These are phyloP conservation scores for Alternaria arbusti DNA, from an alignment of 2,329 filamentous ascomycete species.

Conservation along the genomic window DNA sequence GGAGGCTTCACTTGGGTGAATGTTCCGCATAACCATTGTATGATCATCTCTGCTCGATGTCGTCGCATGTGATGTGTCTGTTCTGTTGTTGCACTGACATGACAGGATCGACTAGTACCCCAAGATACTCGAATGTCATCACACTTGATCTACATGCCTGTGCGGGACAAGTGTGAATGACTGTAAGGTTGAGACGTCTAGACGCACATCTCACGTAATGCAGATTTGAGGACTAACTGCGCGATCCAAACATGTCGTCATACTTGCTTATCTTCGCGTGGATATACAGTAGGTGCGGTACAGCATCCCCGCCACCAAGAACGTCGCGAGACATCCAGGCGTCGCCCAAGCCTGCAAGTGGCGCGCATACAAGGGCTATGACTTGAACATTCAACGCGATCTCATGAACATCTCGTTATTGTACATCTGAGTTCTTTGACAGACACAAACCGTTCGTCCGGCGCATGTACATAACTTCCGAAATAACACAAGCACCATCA, in stretches of 20 bases:
- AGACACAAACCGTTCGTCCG: neutral
- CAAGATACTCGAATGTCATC: neutral
- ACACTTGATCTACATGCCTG: constrained; percentile 2
- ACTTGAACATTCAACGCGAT: neutral
- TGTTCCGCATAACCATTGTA: constrained; percentile 64
- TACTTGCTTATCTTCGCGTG: neutral
- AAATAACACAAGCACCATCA: neutral
- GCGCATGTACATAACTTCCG: too few species aligned
- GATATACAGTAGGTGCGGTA: neutral
- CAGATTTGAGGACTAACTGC: neutral
- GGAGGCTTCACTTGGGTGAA: constrained; percentile 66
- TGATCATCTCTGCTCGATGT: constrained; percentile 46
- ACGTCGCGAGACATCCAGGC: neutral
- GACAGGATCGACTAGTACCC: neutral
- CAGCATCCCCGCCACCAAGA: neutral
- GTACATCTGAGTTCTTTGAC: neutral
- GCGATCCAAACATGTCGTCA: neutral
- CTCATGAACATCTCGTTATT: neutral
- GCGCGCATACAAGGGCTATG: neutral
- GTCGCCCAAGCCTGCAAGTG: neutral
- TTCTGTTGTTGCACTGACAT: constrained; percentile 5
- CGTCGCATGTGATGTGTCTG: constrained; percentile 31
- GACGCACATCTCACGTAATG: neutral
- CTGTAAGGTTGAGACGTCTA: neutral
- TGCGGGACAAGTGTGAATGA: neutral